Conservation (phyloP, 306 rosid genomes). For the Benincasa hispida region DNA sequence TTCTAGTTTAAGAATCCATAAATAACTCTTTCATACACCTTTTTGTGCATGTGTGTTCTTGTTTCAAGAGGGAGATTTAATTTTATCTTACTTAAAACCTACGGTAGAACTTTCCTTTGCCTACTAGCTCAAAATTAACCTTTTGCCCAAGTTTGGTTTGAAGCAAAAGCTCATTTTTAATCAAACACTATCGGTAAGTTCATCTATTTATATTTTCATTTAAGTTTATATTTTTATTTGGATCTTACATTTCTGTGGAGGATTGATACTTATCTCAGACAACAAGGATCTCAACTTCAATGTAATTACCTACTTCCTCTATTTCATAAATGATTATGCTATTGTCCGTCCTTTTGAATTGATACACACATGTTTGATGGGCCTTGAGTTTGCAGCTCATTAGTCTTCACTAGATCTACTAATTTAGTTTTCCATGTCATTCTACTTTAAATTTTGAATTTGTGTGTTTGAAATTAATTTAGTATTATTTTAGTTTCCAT, state of each 20-base stretch:
- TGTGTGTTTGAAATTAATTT: not conserved
- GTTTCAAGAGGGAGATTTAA: not conserved
- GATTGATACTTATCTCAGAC: constrained; percentile 77
- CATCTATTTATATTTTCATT: too few relatives aligned
- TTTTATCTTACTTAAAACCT: constrained; percentile 56
- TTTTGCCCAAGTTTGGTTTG: too few relatives aligned
- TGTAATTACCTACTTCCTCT: constrained; percentile 19
- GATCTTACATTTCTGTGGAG: constrained; percentile 73
- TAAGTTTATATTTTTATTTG: constrained; percentile 67
- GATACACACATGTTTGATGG: not conserved
- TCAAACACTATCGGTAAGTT: too few relatives aligned
- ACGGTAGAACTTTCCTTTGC: constrained; percentile 56
- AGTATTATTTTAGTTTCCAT: not conserved
- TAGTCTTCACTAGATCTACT: not conserved
- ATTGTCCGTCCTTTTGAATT: not conserved
- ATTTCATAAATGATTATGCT: not conserved
- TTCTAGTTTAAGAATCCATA: not conserved
- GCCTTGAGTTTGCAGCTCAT: not conserved
- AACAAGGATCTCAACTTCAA: constrained; percentile 92
- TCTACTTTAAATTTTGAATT: not conserved
- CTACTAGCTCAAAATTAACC: constrained; percentile 36
- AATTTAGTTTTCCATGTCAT: not conserved
- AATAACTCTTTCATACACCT: too few relatives aligned
- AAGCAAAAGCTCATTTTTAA: too few relatives aligned
- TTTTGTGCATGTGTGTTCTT: not conserved